These are phyloP conservation scores for Primulina huaijiensis DNA, from an alignment of 257 asterid genomes.

Conservation along the genomic window DNA sequence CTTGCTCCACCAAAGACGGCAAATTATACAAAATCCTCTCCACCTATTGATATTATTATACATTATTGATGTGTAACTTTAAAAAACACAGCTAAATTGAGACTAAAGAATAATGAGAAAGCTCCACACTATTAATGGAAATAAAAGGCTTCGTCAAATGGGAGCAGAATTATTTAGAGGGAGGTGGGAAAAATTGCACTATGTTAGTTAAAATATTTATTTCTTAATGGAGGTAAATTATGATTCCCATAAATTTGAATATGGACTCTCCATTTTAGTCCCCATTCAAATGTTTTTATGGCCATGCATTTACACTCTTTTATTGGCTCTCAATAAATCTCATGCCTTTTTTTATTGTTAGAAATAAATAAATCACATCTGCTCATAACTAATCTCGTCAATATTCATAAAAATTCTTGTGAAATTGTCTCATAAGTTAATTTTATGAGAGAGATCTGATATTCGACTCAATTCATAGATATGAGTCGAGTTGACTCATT, in stretches of 20 bases:
- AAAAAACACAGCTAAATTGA: neutral
- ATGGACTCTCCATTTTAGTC: neutral
- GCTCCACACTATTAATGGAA: neutral
- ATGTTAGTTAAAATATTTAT: neutral
- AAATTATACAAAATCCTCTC: neutral
- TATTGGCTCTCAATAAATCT: neutral
- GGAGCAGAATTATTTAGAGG: neutral
- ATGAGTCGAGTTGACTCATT: no score
- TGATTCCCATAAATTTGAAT: neutral
- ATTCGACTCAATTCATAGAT: no score
- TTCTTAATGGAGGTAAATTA: neutral
- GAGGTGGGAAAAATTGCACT: neutral
- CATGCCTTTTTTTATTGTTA: neutral
- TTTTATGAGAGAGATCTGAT: no score
- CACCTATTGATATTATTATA: neutral
- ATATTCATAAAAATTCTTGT: no score
- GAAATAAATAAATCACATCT: no score
- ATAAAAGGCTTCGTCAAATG: neutral
- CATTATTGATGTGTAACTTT: neutral
- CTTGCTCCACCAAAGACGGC: neutral
- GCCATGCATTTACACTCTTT: neutral
- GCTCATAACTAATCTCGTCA: no score
- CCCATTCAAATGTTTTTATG: neutral
- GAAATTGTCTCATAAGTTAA: no score
- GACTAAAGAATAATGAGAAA: neutral